Conservation (phyloP, 148 eudicot genomes). For the Silene conica region DNA sequence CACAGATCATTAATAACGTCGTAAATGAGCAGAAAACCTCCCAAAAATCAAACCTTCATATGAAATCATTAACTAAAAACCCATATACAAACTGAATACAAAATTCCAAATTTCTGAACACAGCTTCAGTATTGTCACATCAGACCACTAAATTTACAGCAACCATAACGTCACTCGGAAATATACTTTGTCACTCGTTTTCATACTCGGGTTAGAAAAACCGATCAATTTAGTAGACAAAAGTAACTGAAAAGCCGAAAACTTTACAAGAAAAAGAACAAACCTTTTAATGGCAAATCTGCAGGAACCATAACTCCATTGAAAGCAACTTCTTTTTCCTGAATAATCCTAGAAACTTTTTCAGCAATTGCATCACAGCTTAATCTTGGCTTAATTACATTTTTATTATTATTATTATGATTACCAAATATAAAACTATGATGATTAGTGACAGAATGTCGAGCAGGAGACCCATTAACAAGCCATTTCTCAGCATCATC, state of each 20-base stretch:
- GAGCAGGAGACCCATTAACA: constrained; percentile 44
- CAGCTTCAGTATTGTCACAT: background rate
- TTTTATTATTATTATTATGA: background rate
- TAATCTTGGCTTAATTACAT: constrained; percentile 21
- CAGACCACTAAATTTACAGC: too few species aligned
- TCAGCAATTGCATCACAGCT: constrained; percentile 41
- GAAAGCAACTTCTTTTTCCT: constrained; percentile 27
- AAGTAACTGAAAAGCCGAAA: constrained; percentile 23
- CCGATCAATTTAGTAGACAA: background rate
- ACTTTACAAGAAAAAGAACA: constrained; percentile 8
- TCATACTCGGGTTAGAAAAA: too few species aligned
- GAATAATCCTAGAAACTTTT: constrained; percentile 23
- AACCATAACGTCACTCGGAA: too few species aligned
- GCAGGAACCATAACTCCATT: constrained; percentile 39
- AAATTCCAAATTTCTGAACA: background rate
- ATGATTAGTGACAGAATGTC: too few species aligned
- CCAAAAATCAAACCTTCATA: too few species aligned
- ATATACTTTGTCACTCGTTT: too few species aligned
- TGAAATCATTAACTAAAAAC: background rate
- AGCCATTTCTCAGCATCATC: constrained; percentile 94
- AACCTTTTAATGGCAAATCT: constrained; percentile 75
- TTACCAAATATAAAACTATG: constrained; percentile 13
- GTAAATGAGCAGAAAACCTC: background rate
- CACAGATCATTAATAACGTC: too few species aligned
- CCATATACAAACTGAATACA: constrained; percentile 1